Evolutionary conservation across 805 yeast genomes (phyloP), one percentile per base, ranked within the genome.

Genomic region (Groenewaldozyma salmanticensis): DNA sequence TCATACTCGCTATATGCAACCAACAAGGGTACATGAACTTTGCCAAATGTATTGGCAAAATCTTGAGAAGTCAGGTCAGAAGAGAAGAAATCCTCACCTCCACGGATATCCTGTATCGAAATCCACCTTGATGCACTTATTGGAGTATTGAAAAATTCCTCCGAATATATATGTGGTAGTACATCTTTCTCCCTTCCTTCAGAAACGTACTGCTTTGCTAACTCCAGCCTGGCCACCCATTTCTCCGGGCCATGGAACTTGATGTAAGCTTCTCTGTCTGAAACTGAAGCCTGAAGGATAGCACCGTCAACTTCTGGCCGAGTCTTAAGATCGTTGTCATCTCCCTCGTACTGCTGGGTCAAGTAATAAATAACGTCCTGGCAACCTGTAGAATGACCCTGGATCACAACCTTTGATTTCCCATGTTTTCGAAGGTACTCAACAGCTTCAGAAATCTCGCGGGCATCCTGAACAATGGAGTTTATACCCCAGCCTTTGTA

Each of bases 351-450:
- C 27, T 70, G 69, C 33, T 69, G 68, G 36, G 76, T 57, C 18
- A 77, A 47, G 50, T 77, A 82, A 43, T 76, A 72, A 53, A 83
- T 63, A 1, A 76, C 70, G 53, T 84, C 85, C 59, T 84, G 95
- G 38, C 83, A 75, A 0, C 94, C 95, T 0, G 94, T 84, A 15
- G 92, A 83, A 52, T 82, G 90, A 11, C 95, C 94, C 70, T 79
- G 66, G 9, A 84, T 57, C 6, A 80, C 79, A 22, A 83, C 61
- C 45, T 69, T 75, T 27, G 43, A 29, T 37, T 73, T 9, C 74
- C 44, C 49, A 5, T 38, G 39, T 2, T 67, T 53, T 38, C 70
- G 65, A 50, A 84, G 63, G 56, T 75, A 80, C 24, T 64, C 57
- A 4, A 83, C 75, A 42, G 81, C 60, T 39, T 60, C 46, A 2